Evolutionary conservation across 176 grass and related monocot genomes (phyloP).

Genomic region (Cenchrus americanus): DNA sequence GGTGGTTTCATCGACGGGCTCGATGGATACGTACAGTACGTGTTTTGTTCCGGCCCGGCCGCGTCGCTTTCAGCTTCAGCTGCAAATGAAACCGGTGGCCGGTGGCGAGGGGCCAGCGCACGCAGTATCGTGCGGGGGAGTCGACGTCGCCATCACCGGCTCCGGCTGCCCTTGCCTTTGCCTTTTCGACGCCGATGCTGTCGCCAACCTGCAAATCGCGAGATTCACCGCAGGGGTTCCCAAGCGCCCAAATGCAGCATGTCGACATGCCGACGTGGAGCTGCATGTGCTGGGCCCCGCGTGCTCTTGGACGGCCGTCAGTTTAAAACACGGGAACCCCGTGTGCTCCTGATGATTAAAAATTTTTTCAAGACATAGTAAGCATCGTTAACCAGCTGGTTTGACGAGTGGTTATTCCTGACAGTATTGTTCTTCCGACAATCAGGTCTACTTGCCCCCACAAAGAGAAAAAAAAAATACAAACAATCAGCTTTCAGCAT

Average conservation of each 20-base stretch:
- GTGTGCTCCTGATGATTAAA: not conserved
- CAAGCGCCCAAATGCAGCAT: constrained; percentile 7
- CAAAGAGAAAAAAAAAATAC: not conserved
- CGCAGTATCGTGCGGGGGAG: constrained; percentile 32
- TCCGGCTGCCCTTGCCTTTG: not conserved
- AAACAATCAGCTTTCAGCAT: not conserved
- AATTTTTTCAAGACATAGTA: not conserved
- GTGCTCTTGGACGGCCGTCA: constrained; percentile 13
- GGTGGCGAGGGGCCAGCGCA: not conserved
- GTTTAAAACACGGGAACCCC: not conserved
- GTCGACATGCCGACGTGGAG: constrained; percentile 44
- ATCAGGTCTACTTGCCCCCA: not conserved
- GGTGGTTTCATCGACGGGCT: constrained; percentile 23
- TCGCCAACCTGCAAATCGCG: not conserved
- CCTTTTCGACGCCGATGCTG: constrained; percentile 33
- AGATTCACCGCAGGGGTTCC: constrained; percentile 22
- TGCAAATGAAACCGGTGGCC: constrained; percentile 16
- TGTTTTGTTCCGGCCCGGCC: constrained; percentile 10
- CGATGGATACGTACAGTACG: not conserved
- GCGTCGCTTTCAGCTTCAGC: not conserved
- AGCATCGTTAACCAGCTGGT: not conserved
- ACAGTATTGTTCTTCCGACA: not conserved
- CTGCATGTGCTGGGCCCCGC: not conserved
- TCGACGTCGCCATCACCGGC: not conserved
- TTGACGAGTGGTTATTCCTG: not conserved